Evolutionary conservation across 805 yeast species (phyloP), one percentile per base, ranked within the genome.

Genomic region (Maudiozyma turicensis): DNA sequence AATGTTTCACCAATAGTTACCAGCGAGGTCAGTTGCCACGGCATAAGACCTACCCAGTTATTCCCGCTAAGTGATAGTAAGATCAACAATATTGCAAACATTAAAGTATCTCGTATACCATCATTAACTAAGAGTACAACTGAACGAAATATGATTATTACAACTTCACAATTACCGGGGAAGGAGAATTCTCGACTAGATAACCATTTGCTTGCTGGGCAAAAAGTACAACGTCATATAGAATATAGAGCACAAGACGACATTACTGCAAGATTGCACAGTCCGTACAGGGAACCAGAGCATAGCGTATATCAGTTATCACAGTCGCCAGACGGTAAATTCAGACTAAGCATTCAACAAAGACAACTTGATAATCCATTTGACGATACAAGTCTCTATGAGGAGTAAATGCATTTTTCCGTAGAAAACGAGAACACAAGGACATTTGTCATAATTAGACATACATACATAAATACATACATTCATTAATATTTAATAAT

Each of bases 251-350:
- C 38, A 11, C 38, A 35, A 35, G 15, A 35, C 15, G 38, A 35
- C 15, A 35, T 35, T 15, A 28, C 42, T 28, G 30, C 42, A 26
- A 45, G 35, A 45, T 43, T 54, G n/a, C 57, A 60, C 34, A 62
- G 66, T 35, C 66, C 67, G 10, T 56, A 54, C 26, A 56, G 54
- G 40, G 67, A 60, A 45, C 58, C 64, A 8, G 57, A 60, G 8
- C 60, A 61, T 44, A 60, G 66, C 40, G 54, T 63, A 3, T 64
- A 63, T 48, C 58, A 57, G 45, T 52, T 64, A 26, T 59, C 61
- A 5, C 55, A 52, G 54, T 61, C 67, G 1, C 67, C 66, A 2
- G 67, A 60, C 28, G 68, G 67, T 4, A 64, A 59, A 41, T 57
- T 57, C 46, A 56, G 53, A 32, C 47, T 64, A n/a, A 59, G 61